Conservation (phyloP, 352 stramenopile species). For the Globisporangium sylvaticum region DNA sequence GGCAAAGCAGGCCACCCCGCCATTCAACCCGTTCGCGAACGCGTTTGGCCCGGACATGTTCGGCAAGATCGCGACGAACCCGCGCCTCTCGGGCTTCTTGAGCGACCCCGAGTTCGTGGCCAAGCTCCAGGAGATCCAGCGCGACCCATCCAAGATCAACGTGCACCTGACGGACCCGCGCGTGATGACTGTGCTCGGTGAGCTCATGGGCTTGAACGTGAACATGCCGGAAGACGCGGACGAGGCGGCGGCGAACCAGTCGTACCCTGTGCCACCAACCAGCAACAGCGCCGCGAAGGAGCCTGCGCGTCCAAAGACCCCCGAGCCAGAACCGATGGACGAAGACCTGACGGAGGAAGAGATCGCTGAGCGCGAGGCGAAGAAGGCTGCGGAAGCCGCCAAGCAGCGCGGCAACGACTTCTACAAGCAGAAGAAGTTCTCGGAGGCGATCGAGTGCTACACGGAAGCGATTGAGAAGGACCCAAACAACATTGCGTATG, state of each 20-base stretch:
- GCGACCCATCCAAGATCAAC: constrained; percentile 74
- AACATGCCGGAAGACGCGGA: constrained; percentile 63
- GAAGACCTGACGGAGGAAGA: constrained; percentile 88
- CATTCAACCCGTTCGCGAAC: constrained; percentile 85
- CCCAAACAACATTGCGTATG: constrained; percentile 95
- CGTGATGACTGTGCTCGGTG: constrained; percentile 84
- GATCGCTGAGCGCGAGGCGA: constrained; percentile 40
- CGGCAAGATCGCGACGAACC: constrained; percentile 88
- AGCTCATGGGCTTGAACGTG: constrained; percentile 80
- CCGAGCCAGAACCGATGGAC: constrained; percentile 73
- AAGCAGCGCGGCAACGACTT: constrained; percentile 96
- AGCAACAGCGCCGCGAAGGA: constrained; percentile 22
- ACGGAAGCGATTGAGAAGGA: constrained; percentile 95
- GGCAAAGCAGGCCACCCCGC: constrained; percentile 55
- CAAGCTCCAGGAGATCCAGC: constrained; percentile 73
- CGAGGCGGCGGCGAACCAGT: constrained; percentile 28
- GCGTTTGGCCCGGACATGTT: constrained; percentile 97
- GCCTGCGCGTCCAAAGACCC: constrained; percentile 24
- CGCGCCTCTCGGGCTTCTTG: constrained; percentile 84
- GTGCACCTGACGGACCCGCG: constrained; percentile 77
- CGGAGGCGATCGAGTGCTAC: constrained; percentile 92
- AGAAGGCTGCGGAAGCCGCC: constrained; percentile 80
- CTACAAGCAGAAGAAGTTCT: constrained; percentile 98
- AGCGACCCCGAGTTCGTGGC: constrained; percentile 90
- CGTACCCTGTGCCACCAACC: constrained; percentile 19